Evolutionary conservation across 306 rosid genomes (phyloP).

Genomic region (Sechiopsis laciniata): DNA sequence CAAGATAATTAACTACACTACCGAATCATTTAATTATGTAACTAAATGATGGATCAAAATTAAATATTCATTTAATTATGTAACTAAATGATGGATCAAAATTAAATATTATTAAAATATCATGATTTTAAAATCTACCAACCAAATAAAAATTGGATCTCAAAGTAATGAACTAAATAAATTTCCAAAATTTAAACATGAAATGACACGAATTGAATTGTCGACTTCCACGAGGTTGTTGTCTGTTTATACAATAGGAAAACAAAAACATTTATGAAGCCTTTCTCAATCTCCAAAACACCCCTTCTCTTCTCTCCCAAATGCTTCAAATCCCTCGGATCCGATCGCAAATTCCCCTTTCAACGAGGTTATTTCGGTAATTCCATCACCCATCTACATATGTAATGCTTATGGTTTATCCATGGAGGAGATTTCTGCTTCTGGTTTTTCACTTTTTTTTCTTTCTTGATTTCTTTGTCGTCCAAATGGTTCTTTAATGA

Average conservation of each 20-base stretch:
- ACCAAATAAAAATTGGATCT: too few species aligned
- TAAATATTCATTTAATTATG: too few species aligned
- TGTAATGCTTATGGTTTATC: conserved; percentile 32
- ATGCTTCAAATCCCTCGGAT: background rate
- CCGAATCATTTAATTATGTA: too few species aligned
- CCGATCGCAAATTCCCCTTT: background rate
- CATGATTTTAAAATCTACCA: too few species aligned
- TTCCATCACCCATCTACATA: conserved; percentile 22
- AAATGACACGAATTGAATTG: background rate
- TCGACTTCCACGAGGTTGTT: conserved; percentile 22
- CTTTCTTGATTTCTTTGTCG: conserved; percentile 13
- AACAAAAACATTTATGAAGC: too few species aligned
- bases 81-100: too few species aligned
- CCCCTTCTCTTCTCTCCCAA: background rate
- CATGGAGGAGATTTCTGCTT: conserved; percentile 17
- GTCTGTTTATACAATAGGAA: conserved; percentile 4
- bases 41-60: too few species aligned
- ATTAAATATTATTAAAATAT: too few species aligned
- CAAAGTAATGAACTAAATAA: too few species aligned
- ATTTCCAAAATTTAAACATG: too few species aligned
- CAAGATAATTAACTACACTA: too few species aligned
- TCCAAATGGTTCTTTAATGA: background rate
- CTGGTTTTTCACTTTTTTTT: conserved; percentile 10
- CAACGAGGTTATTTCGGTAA: background rate
- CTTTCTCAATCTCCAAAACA: conserved; percentile 14